A percentile compares a stretch with the other conserved stretches of the same genome.
Evolutionary conservation across 768 basidiomycete genomes (phyloP).

Genomic region (Cyathus striatus): DNA sequence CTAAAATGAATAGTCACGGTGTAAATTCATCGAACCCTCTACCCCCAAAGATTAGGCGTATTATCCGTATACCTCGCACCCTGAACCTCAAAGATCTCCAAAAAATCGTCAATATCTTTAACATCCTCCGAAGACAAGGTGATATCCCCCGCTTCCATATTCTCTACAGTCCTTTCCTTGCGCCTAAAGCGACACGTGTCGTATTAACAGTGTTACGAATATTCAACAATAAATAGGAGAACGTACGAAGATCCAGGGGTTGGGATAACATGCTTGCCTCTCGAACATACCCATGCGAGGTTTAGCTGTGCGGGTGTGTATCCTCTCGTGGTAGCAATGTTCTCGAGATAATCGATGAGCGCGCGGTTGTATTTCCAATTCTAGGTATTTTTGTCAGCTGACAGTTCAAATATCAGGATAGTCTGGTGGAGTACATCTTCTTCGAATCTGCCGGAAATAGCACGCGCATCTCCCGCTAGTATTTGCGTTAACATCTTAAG

Average conservation of each 20-base stretch:
- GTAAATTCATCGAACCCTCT: too few species aligned
- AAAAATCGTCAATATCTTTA: constrained; percentile 29
- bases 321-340: constrained; percentile 34
- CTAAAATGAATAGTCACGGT: too few species aligned
- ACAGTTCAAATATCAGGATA: background rate
- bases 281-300: constrained; percentile 38
- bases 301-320: constrained; percentile 36
- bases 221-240: background rate
- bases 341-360: constrained; percentile 34
- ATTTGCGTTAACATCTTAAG: constrained; percentile 12
- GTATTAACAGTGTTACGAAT: too few species aligned
- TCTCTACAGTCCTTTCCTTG: constrained; percentile 35
- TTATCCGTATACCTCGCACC: too few species aligned
- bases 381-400: constrained; percentile 9
- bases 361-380: constrained; percentile 36
- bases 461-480: constrained; percentile 35
- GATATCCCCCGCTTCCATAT: constrained; percentile 37
- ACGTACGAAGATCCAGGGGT: constrained; percentile 45
- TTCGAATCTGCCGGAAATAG: constrained; percentile 35
- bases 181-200: too few species aligned
- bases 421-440: constrained; percentile 14
- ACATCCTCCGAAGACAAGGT: constrained; percentile 34
- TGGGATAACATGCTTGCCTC: constrained; percentile 40
- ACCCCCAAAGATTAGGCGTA: too few species aligned
- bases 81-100: constrained; percentile 11